phyloP scores from a whole-genome alignment of 768 basidiomycete genomes.

The Macrolepiota fuliginosa region DNA sequence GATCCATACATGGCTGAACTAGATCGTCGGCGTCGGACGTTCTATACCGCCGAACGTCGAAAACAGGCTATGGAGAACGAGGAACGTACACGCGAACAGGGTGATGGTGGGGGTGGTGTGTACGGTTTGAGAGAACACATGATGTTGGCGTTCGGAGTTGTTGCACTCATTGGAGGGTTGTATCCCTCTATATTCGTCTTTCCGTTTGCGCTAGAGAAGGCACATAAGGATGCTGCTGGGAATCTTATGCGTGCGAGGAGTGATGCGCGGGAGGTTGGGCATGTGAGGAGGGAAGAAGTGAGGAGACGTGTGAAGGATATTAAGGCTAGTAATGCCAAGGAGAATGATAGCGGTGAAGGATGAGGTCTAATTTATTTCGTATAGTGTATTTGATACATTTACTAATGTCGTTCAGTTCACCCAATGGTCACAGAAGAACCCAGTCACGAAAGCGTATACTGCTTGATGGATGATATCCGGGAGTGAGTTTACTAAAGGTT shows the following conservation, averaged over 20 bases:
- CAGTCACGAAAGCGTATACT: constrained; percentile 3
- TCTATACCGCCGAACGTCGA: constrained; percentile 26
- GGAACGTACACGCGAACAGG: constrained; percentile 21
- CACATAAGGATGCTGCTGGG: constrained; percentile 49
- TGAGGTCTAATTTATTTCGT: neutral
- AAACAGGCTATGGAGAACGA: constrained; percentile 14
- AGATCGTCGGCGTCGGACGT: constrained; percentile 42
- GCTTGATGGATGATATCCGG: constrained; percentile 1
- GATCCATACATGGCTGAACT: constrained; percentile 53
- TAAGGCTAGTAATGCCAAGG: neutral
- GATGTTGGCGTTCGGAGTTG: constrained; percentile 44
- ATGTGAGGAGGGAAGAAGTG: constrained; percentile 50
- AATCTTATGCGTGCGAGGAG: constrained; percentile 59
- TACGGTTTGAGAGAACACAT: constrained; percentile 47
- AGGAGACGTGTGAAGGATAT: constrained; percentile 45
- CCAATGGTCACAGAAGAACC: constrained; percentile 9
- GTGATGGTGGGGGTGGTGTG: constrained; percentile 24
- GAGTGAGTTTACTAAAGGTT: neutral
- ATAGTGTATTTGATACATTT: neutral
- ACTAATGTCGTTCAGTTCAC: constrained; percentile 6
- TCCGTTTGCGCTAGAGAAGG: constrained; percentile 34
- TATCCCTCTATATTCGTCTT: constrained; percentile 30
- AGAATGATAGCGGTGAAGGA: neutral
- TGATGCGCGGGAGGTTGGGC: constrained; percentile 56
- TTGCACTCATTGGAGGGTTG: constrained; percentile 18